phyloP scores from a whole-genome alignment of 2,329 filamentous ascomycete genomes.

The Ophiostoma novo-ulmi region DNA sequence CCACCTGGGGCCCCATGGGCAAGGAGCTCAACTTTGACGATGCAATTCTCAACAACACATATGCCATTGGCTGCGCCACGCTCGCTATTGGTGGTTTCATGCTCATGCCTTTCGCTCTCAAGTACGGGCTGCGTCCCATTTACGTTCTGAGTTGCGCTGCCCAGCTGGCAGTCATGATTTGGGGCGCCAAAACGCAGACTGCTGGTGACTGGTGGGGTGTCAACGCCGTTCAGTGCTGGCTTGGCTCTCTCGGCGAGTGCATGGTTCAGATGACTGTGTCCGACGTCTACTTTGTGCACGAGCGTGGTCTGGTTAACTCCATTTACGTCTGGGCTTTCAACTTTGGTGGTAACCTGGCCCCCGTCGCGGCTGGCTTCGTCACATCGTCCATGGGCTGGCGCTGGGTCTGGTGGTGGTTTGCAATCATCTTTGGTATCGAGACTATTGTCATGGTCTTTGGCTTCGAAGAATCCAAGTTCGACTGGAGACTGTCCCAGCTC shows the following conservation, averaged over 20 bases:
- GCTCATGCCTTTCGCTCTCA: constrained; percentile 37
- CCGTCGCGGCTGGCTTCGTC: constrained; percentile 47
- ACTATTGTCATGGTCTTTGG: constrained; percentile 20
- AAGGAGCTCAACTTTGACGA: constrained; percentile 30
- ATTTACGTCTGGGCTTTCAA: constrained; percentile 41
- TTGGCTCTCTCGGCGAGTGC: constrained; percentile 31
- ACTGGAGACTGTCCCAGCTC: constrained; percentile 3
- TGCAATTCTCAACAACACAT: constrained; percentile 35
- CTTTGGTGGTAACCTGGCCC: constrained; percentile 41
- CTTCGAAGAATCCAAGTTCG: constrained; percentile 25
- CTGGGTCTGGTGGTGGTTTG: constrained; percentile 39
- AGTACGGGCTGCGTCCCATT: constrained; percentile 37
- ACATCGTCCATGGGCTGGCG: constrained; percentile 45
- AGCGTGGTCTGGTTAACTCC: constrained; percentile 38
- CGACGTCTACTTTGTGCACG: constrained; percentile 43
- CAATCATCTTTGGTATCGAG: constrained; percentile 29
- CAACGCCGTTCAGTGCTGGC: constrained; percentile 31
- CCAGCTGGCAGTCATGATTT: constrained; percentile 36
- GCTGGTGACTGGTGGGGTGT: constrained; percentile 34
- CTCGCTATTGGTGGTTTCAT: constrained; percentile 37
- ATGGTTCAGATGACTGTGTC: constrained; percentile 40
- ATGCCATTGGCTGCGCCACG: constrained; percentile 30
- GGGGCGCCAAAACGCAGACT: constrained; percentile 34
- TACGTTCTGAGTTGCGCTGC: constrained; percentile 35
- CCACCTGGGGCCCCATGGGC: constrained; percentile 14